Evolutionary conservation across 2,329 filamentous ascomycete species (phyloP), one percentile per base, ranked within the genome.

Genomic region (Hymenoscyphus occultus): DNA sequence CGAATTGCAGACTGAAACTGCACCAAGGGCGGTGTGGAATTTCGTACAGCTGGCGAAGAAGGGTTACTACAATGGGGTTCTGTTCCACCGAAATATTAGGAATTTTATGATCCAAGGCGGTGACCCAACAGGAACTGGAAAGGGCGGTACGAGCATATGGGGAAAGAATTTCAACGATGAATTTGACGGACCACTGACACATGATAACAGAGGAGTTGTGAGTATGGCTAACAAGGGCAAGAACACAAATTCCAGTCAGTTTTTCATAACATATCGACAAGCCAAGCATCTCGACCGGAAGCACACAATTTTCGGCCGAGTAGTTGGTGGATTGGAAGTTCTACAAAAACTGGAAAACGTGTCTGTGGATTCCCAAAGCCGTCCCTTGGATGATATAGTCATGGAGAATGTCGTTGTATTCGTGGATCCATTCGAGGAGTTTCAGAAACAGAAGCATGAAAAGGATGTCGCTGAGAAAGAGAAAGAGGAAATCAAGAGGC

Each of bases 181-280:
- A 76, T 90, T 98, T 68, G 93, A 97, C 16, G 93, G 93, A 0
- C 92, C 94, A 0, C 78, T 93, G 51, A 90, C 89, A n/a, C 95
- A 99, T 73, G 90, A 92, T 74, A 80, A 83, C 0, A 83, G 93
- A 35, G 95, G 95, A 13, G 85, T 93, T 0, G 75, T 96, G 32
- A 93, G 90, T 71, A 99, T 99, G 95, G 95, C 95, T 51, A 99
- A 99, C 78, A 99, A 99, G 76, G 95, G 95, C 65, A 97, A 97
- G 75, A 94, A 97, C 75, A 98, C 94, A 28, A 99, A 99, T 78
- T 95, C 91, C 9, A 92, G 87, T 71, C 95, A 99, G 77, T 99
- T 89, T 76, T 99, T 98, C 81, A 90, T 99, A 74, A 91, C 90
- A 0, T 99, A 99, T 77, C 89, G 92, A 60, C 83, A 90, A 0